phyloP scores from a whole-genome alignment of 768 basidiomycete species.

The Steccherinum ochraceum region DNA sequence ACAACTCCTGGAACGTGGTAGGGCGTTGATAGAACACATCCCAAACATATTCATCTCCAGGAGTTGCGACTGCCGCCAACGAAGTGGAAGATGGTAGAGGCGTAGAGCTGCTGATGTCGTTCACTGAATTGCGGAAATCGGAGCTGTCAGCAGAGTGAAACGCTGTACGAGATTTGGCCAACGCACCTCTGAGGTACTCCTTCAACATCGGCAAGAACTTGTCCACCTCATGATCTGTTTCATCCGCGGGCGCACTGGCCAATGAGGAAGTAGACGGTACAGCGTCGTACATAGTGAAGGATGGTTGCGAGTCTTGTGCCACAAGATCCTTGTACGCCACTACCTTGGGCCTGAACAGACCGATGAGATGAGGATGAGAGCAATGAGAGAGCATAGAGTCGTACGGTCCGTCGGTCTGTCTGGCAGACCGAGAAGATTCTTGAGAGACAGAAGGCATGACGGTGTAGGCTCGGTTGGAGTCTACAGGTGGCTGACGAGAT shows the following conservation, averaged over 20 bases:
- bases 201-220: slow-evolving; percentile 74
- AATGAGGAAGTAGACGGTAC: slow-evolving; percentile 29
- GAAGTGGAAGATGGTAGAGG: background rate
- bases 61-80: background rate
- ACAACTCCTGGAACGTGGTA: slow-evolving; percentile 53
- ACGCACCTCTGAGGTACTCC: slow-evolving; percentile 64
- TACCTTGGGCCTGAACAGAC: background rate
- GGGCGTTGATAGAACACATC: slow-evolving; percentile 78
- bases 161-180: too few species aligned
- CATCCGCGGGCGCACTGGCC: slow-evolving; percentile 5
- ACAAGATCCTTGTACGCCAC: background rate
- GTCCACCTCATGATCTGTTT: slow-evolving; percentile 57
- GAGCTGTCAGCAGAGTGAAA: background rate
- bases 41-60: slow-evolving; percentile 69
- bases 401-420: background rate
- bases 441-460: slow-evolving; percentile 9
- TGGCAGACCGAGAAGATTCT: background rate
- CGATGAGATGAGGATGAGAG: too few species aligned
- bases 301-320: background rate
- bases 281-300: slow-evolving; percentile 67
- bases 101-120: background rate
- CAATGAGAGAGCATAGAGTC: too few species aligned
- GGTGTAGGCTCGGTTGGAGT: slow-evolving; percentile 16
- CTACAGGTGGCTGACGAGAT: background rate
- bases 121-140: background rate